Conservation (phyloP, 75 land plant genomes). For the Selaginella moellendorffii region DNA sequence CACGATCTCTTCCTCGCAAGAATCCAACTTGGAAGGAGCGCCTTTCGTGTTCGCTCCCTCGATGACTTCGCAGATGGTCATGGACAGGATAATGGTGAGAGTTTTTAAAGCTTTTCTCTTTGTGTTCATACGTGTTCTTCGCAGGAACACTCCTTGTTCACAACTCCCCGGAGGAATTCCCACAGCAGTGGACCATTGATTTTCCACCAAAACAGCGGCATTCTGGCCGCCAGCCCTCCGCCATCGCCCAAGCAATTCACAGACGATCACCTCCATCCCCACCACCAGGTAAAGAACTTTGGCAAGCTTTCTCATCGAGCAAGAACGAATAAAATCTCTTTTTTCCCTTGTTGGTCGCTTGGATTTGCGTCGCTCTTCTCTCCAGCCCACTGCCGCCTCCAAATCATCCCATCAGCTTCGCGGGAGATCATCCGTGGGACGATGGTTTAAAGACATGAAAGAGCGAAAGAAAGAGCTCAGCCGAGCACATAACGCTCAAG, state of each 20-base stretch:
- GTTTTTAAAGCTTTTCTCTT: too few relatives aligned
- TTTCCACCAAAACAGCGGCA: conserved; percentile 21
- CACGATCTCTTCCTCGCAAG: too few relatives aligned
- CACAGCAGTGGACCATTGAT: conserved; percentile 68
- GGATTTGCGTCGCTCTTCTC: too few relatives aligned
- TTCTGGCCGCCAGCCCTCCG: conserved; percentile 38
- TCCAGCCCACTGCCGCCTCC: not conserved
- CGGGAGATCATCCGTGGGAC: conserved; percentile 43
- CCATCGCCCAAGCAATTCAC: conserved; percentile 42
- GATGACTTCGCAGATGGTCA: conserved; percentile 70
- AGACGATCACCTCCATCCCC: conserved; percentile 31
- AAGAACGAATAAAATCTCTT: too few relatives aligned
- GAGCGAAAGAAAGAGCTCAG: conserved; percentile 72
- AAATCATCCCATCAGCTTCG: not conserved
- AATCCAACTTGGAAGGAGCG: too few relatives aligned
- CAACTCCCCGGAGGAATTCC: conserved; percentile 54
- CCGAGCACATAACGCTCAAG: conserved; percentile 74
- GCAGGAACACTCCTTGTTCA: conserved; percentile 62
- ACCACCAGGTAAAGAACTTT: too few relatives aligned
- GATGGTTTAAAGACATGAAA: conserved; percentile 74
- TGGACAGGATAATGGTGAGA: conserved; percentile 64
- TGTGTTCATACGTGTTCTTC: too few relatives aligned
- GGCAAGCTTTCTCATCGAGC: too few relatives aligned
- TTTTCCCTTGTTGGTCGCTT: too few relatives aligned
- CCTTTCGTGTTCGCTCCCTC: conserved; percentile 65